Percentiles rank a stretch among this genome's conserved stretches.
Evolutionary conservation across 257 asterid genomes (phyloP).

Genomic region (Plantago elongata): DNA sequence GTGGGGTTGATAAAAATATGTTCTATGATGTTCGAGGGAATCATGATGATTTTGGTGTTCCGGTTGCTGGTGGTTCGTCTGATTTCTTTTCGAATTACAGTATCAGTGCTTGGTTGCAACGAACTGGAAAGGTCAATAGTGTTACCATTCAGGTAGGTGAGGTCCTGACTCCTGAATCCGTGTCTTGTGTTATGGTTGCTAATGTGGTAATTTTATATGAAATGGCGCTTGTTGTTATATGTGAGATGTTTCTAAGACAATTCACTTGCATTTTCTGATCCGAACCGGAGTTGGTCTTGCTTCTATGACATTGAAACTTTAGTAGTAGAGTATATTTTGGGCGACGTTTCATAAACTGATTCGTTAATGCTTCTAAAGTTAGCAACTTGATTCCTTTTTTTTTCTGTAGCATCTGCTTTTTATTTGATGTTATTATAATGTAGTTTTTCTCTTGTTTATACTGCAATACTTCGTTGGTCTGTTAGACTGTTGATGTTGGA

Average conservation of each 20-base stretch:
- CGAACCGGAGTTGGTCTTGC: no score
- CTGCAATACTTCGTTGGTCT: not conserved
- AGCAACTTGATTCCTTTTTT: no score
- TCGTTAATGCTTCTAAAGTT: no score
- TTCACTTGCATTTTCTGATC: not conserved
- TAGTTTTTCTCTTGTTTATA: not conserved
- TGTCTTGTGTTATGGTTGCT: not conserved
- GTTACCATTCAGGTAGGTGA: slow-evolving; percentile 60
- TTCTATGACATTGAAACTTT: no score
- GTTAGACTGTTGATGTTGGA: slow-evolving; percentile 3
- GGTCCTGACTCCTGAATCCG: slow-evolving; percentile 7
- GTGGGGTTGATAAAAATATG: slow-evolving; percentile 58
- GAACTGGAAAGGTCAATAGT: slow-evolving; percentile 61
- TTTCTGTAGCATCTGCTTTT: no score
- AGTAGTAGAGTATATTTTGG: no score
- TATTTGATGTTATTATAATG: no score
- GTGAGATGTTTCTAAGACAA: slow-evolving; percentile 6
- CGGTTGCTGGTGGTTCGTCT: slow-evolving; percentile 49
- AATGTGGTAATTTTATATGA: not conserved
- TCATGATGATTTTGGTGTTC: slow-evolving; percentile 92
- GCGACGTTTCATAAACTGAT: no score
- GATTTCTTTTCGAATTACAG: slow-evolving; percentile 79
- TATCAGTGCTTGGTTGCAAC: slow-evolving; percentile 52
- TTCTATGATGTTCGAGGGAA: slow-evolving; percentile 94
- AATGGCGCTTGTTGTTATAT: not conserved